Base-by-base conservation (phyloP, 192 early-diverging fungal species). In the Coemansia sp. region DNA sequence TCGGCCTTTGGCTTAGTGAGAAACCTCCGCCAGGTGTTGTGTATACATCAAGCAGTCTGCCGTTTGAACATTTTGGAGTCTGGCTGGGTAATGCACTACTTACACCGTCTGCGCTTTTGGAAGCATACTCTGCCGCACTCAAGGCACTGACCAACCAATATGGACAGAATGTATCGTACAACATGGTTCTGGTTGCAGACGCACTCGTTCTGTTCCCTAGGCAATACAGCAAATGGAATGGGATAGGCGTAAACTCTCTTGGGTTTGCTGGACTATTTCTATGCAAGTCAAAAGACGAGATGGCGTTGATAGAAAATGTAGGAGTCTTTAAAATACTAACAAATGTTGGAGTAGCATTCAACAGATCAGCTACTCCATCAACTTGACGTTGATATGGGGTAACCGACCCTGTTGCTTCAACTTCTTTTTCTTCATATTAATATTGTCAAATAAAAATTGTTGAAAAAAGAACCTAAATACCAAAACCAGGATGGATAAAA, bases 191-290 rank as follows among this genome's bases (percentile, higher is more conserved):
- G 64, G 88, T 87, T 3, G 34, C 59, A 10, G 25, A 70, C 13
- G 85, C 79, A 58, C 67, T 90, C 62, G 40, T 90, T 49, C 58
- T 85, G 48, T 83, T 90, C 28, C 88, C 88, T 23, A 64, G 87
- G 26, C 48, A 70, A 23, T 55, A 58, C 12, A 74, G 64, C 30
- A 62, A 49, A 66, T 76, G 66, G 81, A 56, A 62, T 2, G 72
- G 71, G 1, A 69, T 90, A 40, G 77, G 79, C 18, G 71, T 90
- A 18, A 90, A 90, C 65, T 86, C 85, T 15, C 81, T 90, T 16
- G 88, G 86, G n/a, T 86, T 86, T 74, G 87, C 87, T 7, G 88
- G 88, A 0, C 68, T 86, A 64, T 40, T 90, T 63, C 66, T 90
- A 37, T 78, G 72, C 61, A 90, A 88, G 63, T 64, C 72, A 2